These are phyloP conservation scores for Cyberlindnera suaveolens DNA, from an alignment of 805 yeast species.

Conservation along the genomic window DNA sequence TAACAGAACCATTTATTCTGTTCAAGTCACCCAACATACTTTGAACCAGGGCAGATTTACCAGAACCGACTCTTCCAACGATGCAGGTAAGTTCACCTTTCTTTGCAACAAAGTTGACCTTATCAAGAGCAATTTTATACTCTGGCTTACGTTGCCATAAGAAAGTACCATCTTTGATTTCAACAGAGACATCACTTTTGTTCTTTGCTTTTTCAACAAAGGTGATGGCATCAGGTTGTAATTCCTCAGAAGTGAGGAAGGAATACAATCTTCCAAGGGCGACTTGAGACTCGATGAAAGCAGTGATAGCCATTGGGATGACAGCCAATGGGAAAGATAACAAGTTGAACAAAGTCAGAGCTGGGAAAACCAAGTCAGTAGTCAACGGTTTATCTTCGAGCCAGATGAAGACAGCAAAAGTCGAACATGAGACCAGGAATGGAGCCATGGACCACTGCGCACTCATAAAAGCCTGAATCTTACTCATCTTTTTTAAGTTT, in stretches of 20 bases:
- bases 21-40: conserved; percentile 78
- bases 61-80: conserved; percentile 87
- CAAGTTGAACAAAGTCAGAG: conserved; percentile 80
- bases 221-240: conserved; percentile 72
- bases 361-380: conserved; percentile 89
- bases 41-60: conserved; percentile 79
- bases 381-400: conserved; percentile 59
- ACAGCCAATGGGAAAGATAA: conserved; percentile 88
- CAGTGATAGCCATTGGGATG: conserved; percentile 83
- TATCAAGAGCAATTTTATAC: conserved; percentile 59
- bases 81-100: conserved; percentile 81
- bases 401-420: conserved; percentile 76
- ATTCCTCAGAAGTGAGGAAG: conserved; percentile 70
- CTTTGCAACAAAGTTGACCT: conserved; percentile 55
- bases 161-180: conserved; percentile 61
- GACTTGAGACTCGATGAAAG: conserved; percentile 83
- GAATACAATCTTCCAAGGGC: conserved; percentile 68
- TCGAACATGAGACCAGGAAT: conserved; percentile 79
- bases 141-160: conserved; percentile 72
- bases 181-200: conserved; percentile 62
- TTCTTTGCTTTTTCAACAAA: conserved; percentile 40
- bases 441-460: conserved; percentile 87
- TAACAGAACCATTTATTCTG: conserved; percentile 66
- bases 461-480: conserved; percentile 59
- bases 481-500: conserved; percentile 69